phyloP scores from a whole-genome alignment of 75 land plant species.

The Pinus tabuliformis region DNA sequence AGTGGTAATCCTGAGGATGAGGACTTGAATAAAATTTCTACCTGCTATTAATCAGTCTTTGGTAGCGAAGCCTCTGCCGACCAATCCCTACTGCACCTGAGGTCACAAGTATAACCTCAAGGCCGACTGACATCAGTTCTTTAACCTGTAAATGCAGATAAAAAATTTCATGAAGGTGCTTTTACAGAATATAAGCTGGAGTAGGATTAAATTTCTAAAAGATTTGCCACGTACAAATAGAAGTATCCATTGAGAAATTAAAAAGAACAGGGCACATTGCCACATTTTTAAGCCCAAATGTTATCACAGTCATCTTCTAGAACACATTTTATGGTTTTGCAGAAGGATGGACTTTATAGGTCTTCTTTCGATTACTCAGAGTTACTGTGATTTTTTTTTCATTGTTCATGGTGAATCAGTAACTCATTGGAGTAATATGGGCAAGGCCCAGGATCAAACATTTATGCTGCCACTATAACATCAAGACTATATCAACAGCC shows the following conservation, averaged over 20 bases:
- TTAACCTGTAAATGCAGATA: constrained; percentile 49
- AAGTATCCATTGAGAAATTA: neutral
- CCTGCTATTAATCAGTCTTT: constrained; percentile 58
- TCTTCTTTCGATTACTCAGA: neutral
- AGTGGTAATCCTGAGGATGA: neutral
- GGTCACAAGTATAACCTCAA: constrained; percentile 86
- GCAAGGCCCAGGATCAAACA: too few relatives aligned
- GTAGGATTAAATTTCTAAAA: neutral
- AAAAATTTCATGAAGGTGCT: neutral
- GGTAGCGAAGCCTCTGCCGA: constrained; percentile 79
- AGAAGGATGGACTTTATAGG: neutral
- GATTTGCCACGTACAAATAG: neutral
- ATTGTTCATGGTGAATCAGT: too few relatives aligned
- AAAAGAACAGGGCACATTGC: neutral
- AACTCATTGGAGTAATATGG: too few relatives aligned
- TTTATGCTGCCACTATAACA: too few relatives aligned
- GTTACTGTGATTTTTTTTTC: neutral
- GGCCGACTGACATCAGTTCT: constrained; percentile 60
- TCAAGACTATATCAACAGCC: too few relatives aligned
- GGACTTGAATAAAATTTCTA: neutral
- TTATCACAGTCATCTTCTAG: neutral
- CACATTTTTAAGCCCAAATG: neutral
- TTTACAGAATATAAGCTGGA: neutral
- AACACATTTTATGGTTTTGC: neutral
- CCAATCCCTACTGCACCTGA: constrained; percentile 97